Evolutionary conservation across 2,329 filamentous ascomycete genomes (phyloP).

Genomic region (Pseudocercospora fuligena): DNA sequence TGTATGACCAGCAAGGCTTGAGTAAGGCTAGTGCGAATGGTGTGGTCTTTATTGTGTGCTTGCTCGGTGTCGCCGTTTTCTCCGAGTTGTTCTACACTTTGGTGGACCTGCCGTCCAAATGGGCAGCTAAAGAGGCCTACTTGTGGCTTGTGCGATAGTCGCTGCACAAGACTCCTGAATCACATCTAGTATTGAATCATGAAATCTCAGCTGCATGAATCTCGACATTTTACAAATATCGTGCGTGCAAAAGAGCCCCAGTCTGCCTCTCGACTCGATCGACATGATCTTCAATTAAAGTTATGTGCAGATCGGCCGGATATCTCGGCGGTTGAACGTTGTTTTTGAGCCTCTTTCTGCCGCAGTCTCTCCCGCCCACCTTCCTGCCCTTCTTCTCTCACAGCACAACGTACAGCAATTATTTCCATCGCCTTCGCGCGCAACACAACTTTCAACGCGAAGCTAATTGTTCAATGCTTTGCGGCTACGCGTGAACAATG

Average conservation of each 20-base stretch:
- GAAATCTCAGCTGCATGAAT: background rate
- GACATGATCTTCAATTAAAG: background rate
- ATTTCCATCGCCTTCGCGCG: too few species aligned
- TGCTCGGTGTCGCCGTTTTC: conserved; percentile 25
- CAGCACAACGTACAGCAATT: background rate
- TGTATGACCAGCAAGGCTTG: conserved; percentile 22
- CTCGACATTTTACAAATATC: background rate
- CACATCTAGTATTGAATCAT: background rate
- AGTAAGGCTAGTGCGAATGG: conserved; percentile 32
- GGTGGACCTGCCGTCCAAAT: conserved; percentile 34
- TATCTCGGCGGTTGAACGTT: background rate
- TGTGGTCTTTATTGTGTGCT: conserved; percentile 32
- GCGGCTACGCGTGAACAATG: background rate
- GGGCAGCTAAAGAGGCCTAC: conserved; percentile 31
- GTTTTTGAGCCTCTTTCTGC: too few species aligned
- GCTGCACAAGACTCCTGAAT: background rate
- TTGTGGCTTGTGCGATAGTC: conserved; percentile 28
- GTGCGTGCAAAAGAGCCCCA: background rate
- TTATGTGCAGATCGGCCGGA: background rate
- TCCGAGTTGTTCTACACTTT: conserved; percentile 35
- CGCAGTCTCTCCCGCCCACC: background rate
- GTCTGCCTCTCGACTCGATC: background rate
- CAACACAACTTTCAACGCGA: background rate
- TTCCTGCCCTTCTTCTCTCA: background rate
- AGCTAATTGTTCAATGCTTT: background rate